phyloP scores from a whole-genome alignment of 1,139 yeast species.

The Geotrichum reessii region DNA sequence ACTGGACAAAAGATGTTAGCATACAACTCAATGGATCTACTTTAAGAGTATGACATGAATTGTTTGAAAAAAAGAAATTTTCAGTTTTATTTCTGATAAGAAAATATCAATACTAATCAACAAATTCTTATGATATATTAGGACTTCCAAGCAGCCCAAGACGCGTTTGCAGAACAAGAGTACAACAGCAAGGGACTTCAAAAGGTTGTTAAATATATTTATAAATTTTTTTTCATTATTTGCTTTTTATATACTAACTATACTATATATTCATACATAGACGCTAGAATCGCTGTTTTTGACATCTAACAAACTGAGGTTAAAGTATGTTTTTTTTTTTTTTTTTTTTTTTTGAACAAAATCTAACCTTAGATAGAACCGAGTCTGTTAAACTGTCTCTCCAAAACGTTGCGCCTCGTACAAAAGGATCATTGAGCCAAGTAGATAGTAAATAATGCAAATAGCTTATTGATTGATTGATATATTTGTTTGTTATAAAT shows the following conservation, averaged over 20 bases:
- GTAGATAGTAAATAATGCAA: constrained; percentile 10
- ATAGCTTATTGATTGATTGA: neutral
- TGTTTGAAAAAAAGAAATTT: no score
- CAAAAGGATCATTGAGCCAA: constrained; percentile 26
- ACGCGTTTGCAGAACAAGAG: constrained; percentile 29
- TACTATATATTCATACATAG: constrained; percentile 8
- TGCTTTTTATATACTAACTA: neutral
- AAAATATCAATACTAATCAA: neutral
- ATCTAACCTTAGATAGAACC: constrained; percentile 17
- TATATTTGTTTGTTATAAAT: no score
- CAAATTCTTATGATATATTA: neutral
- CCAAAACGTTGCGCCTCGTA: constrained; percentile 24
- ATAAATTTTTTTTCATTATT: no score
- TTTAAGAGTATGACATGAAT: constrained; percentile 7
- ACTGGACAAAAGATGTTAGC: constrained; percentile 15
- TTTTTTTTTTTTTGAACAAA: neutral
- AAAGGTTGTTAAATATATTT: constrained; percentile 20
- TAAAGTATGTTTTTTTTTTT: constrained; percentile 20
- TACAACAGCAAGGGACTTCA: constrained; percentile 20
- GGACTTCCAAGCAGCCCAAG: constrained; percentile 26
- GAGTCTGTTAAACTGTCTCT: constrained; percentile 22
- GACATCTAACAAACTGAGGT: constrained; percentile 23
- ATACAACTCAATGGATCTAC: constrained; percentile 10
- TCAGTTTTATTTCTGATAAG: neutral
- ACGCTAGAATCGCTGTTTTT: constrained; percentile 23